Percentiles rank a stretch among this genome's conserved stretches.
These are phyloP conservation scores for Hypoxylon lienhwacheense DNA, from an alignment of 495 filamentous ascomycete genomes.

Conservation along the genomic window DNA sequence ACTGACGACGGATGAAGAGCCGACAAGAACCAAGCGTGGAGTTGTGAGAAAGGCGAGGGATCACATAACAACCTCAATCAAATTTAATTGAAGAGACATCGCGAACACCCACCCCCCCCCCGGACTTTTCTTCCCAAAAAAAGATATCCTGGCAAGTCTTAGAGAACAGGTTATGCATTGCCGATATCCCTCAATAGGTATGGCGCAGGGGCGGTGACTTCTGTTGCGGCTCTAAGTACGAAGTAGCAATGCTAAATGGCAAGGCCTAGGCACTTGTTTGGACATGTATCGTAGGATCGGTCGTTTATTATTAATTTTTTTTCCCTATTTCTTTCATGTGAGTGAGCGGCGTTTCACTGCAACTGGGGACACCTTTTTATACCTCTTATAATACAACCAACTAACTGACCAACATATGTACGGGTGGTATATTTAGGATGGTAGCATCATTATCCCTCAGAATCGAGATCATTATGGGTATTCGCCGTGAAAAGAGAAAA, in stretches of 20 bases:
- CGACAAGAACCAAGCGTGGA: conserved; percentile 13
- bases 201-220: conserved; percentile 22
- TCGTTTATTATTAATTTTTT: conserved; percentile 23
- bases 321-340: too few relatives aligned
- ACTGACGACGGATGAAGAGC: conserved; percentile 16
- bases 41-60: conserved; percentile 20
- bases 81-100: conserved; percentile 32
- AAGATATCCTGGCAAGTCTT: conserved; percentile 8
- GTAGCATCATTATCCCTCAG: too few relatives aligned
- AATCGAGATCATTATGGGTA: too few relatives aligned
- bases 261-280: conserved; percentile 1
- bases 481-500: too few relatives aligned
- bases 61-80: conserved; percentile 22
- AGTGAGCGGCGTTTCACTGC: conserved; percentile 23
- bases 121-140: too few relatives aligned
- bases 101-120: conserved; percentile 3
- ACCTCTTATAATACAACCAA: too few relatives aligned
- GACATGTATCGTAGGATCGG: background rate
- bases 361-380: background rate
- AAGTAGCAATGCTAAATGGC: conserved; percentile 24
- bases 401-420: too few relatives aligned
- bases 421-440: too few relatives aligned
- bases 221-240: conserved; percentile 33
- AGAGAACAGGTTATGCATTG: conserved; percentile 8
- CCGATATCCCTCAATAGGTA: conserved; percentile 24